Base-by-base conservation (phyloP, 768 basidiomycete genomes). In the Hebeloma cylindrosporum region DNA sequence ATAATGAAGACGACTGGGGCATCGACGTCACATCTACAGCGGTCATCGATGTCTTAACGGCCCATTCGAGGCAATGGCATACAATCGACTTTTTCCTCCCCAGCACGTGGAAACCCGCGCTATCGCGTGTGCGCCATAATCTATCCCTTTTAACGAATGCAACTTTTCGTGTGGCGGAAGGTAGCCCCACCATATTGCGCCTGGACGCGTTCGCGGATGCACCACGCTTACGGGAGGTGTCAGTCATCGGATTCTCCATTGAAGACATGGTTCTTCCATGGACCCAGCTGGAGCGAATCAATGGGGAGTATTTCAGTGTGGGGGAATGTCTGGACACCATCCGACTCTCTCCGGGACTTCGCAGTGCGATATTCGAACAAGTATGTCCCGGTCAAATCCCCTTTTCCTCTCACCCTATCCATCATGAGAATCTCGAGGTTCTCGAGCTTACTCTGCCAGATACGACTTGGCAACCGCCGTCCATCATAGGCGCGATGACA, bases 41-140 rank as follows among this genome's bases (percentile, higher is more conserved):
- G 6, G 52, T 57, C 14, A 57, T 60, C 29, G 33, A 50, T 10
- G 51, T 47, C 4, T 48, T 60, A 6, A 38, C 37, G 2, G 28
- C 43, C 25, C 45, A 53, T 16, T 52, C 51, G n/a, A 35, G 46
- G 11, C 51, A 51, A 37, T 57, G 55, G 55, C 50, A 57, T 3
- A 51, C 41, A 34, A 34, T 60, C 41, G 58, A 60, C 36, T 39
- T 60, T 10, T 55, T 57, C 39, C 39, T 57, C 2, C 58, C 58
- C 5, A 40, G 42, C 34, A 17, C 51, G 7, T 60, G 55, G 55
- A 51, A 48, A 20, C 25, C 33, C 2, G 13, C 29, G 2, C 44
- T 60, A 11, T 43, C 29, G 0, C 40, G 40, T 5, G 44, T 53
- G 10, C 44, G 47, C 4, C 36, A 50, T 27, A 35, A 38, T n/a